Percentiles rank a stretch among this genome's conserved stretches.
These are phyloP conservation scores for Tulasnella sp. DNA, from an alignment of 768 basidiomycete species.

Conservation along the genomic window DNA sequence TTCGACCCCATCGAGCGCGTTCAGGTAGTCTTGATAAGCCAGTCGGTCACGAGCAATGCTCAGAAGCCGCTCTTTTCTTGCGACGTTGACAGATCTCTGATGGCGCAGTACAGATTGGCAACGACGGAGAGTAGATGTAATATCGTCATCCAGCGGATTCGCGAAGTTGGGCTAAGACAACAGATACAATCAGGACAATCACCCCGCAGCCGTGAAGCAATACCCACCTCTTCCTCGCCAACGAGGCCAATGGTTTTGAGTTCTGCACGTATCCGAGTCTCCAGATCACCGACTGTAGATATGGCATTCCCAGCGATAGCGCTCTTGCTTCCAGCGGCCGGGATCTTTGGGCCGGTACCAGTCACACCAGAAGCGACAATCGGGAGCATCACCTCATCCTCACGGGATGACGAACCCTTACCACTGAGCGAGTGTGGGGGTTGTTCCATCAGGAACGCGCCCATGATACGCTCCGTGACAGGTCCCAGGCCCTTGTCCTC, in stretches of 20 bases:
- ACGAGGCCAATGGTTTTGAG: slow-evolving; percentile 33
- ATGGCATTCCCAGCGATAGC: slow-evolving; percentile 55
- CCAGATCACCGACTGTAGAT: slow-evolving; percentile 68
- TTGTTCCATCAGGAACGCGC: slow-evolving; percentile 19
- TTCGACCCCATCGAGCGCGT: slow-evolving; percentile 76
- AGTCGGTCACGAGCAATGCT: slow-evolving; percentile 75
- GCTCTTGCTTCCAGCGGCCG: slow-evolving; percentile 33
- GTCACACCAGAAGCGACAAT: not conserved
- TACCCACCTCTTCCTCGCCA: slow-evolving; percentile 27
- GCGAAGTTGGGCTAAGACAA: slow-evolving; percentile 54
- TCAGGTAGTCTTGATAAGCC: slow-evolving; percentile 85
- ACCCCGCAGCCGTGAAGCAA: not conserved
- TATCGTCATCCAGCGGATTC: slow-evolving; percentile 76
- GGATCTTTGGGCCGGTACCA: slow-evolving; percentile 6
- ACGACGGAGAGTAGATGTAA: slow-evolving; percentile 79
- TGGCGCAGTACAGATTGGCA: slow-evolving; percentile 72
- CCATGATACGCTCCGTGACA: slow-evolving; percentile 59
- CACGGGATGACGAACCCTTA: not conserved
- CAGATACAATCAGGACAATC: not conserved
- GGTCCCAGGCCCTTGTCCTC: slow-evolving; percentile 82
- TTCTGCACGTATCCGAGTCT: slow-evolving; percentile 32
- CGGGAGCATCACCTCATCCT: not conserved
- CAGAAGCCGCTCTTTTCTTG: slow-evolving; percentile 61
- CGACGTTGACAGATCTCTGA: slow-evolving; percentile 75
- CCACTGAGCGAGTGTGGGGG: not conserved